Conservation (phyloP, 2,329 filamentous ascomycete genomes). For the Aureobasidium sp. region DNA sequence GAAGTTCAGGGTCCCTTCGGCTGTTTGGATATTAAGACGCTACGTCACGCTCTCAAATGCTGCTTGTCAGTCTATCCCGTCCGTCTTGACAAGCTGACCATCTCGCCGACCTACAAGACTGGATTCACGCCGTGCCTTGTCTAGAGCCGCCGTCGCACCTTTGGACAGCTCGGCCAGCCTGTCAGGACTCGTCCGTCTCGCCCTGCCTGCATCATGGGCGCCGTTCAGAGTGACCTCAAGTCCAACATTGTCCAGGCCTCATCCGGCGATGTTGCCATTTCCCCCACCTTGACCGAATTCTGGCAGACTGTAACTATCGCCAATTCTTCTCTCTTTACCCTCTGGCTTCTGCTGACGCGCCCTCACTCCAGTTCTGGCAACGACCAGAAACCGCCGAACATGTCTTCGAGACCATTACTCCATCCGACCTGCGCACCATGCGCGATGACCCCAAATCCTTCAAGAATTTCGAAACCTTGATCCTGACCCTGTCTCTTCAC, state of each 20-base stretch:
- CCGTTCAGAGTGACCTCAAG: conserved; percentile 16
- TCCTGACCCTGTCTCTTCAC: conserved; percentile 74
- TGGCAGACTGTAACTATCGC: conserved; percentile 13
- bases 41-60: neutral
- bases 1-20: neutral
- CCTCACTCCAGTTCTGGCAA: conserved; percentile 71
- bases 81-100: neutral
- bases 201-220: conserved; percentile 13
- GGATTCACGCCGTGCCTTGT: neutral
- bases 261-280: conserved; percentile 12
- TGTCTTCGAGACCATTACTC: conserved; percentile 61
- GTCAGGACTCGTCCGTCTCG: neutral
- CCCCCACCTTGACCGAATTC: conserved; percentile 12
- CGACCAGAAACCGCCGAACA: conserved; percentile 92
- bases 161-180: neutral
- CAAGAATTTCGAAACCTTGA: conserved; percentile 81
- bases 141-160: neutral
- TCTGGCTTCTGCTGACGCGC: neutral
- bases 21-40: neutral
- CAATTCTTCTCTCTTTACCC: neutral
- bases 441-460: conserved; percentile 62
- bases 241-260: conserved; percentile 16
- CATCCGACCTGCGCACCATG: conserved; percentile 71
- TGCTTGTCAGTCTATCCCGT: neutral
- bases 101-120: neutral